Percentiles rank a stretch among this genome's conserved stretches.
phyloP scores from a whole-genome alignment of 1,284 basidiomycete genomes.

The Anthracocystis panici-leucophaei region DNA sequence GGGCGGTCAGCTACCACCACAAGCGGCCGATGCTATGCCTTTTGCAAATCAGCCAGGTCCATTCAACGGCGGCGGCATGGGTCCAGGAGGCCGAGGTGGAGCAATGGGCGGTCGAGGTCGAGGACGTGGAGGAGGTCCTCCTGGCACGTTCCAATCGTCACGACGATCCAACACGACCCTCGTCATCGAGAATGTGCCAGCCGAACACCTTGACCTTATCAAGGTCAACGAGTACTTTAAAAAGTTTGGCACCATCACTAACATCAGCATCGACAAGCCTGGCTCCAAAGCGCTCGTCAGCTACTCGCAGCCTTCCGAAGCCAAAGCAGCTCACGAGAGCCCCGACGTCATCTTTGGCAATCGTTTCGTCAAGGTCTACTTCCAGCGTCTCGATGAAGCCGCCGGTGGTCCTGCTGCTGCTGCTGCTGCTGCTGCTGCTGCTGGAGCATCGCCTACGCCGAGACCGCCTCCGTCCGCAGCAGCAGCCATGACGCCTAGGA shows the following conservation, averaged over 20 bases:
- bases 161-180: slow-evolving; percentile 79
- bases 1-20: slow-evolving; percentile 34
- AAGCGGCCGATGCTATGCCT: slow-evolving; percentile 10
- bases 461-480: slow-evolving; percentile 71
- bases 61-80: slow-evolving; percentile 25
- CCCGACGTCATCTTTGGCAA: slow-evolving; percentile 94
- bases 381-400: slow-evolving; percentile 71
- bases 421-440: slow-evolving; percentile 72
- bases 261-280: slow-evolving; percentile 86
- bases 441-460: slow-evolving; percentile 80
- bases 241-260: slow-evolving; percentile 90
- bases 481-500: slow-evolving; percentile 18
- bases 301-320: slow-evolving; percentile 86
- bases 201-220: slow-evolving; percentile 81
- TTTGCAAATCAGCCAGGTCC: slow-evolving; percentile 18
- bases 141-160: slow-evolving; percentile 70
- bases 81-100: slow-evolving; percentile 48
- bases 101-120: slow-evolving; percentile 73
- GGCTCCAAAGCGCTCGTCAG: slow-evolving; percentile 84
- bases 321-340: slow-evolving; percentile 87
- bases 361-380: slow-evolving; percentile 84
- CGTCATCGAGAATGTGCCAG: slow-evolving; percentile 93
- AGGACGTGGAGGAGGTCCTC: slow-evolving; percentile 72
- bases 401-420: slow-evolving; percentile 76
- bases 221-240: slow-evolving; percentile 89